Evolutionary conservation across 768 basidiomycete species (phyloP), one percentile per base, ranked within the genome.

Genomic region (Postia placenta): DNA sequence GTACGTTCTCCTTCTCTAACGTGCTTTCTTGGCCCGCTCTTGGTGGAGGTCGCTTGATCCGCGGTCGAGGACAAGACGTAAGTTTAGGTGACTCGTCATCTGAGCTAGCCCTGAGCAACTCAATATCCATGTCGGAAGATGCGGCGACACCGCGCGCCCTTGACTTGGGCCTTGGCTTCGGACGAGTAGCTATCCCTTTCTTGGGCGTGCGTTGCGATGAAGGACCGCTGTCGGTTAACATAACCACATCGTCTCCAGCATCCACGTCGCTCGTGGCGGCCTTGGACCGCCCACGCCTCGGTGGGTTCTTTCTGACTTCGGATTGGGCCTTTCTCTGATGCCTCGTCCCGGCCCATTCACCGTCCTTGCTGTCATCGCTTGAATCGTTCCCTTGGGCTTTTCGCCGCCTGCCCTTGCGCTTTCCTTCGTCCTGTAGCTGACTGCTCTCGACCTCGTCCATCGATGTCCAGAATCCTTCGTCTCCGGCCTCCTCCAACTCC

Each of bases 401-500:
- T 15, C n/a, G 15, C 4, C 11, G 35, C 23, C 22, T 24, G 22
- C 4, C 19, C 37, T 24, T 38, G 20, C 36, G 9, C 19, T 30
- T 47, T 6, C 42, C 17, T 25, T 39, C 9, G 38, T n/a, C 30
- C 19, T 45, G 27, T 17, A 30, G 28, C 14, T 30, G 46, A 38
- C 37, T 35, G 23, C 33, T 28, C 37, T 19, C 46, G 14, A 20
- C n/a, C 14, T 47, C 48, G 11, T 30, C 33, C n/a, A n/a, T n/a
- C n/a, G n/a, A n/a, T n/a, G n/a, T n/a, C 1, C 50, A 38, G 12
- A n/a, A 7, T 17, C 42, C 28, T 41, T 47, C 45, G 17, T 53
- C 54, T 40, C 47, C 56, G 19, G 57, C 55, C 22, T 68, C 67
- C 23, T 67, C 69, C 1, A 74, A 59, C 47, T 75, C 68, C 54